These are phyloP conservation scores for Irineochytrium annulatum DNA, from an alignment of 192 early-diverging fungal species.

Conservation along the genomic window DNA sequence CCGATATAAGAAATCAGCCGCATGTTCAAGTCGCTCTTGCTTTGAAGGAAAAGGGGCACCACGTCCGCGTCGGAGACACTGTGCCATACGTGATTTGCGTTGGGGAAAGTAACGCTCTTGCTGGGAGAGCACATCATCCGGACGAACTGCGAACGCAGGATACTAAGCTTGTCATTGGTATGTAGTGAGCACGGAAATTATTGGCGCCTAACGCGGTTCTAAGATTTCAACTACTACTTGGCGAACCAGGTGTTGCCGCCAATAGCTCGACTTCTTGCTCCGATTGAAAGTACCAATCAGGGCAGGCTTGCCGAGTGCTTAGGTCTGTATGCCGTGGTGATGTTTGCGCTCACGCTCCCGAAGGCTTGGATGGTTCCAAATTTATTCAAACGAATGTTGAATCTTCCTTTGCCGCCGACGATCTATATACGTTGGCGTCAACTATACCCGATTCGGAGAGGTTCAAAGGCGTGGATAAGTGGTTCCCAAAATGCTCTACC, in stretches of 20 bases:
- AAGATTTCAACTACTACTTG: conserved; percentile 88
- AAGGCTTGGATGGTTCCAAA: conserved; percentile 64
- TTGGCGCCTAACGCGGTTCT: conserved; percentile 3
- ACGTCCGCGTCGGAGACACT: conserved; percentile 78
- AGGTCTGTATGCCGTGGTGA: conserved; percentile 36
- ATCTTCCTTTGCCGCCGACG: conserved; percentile 36
- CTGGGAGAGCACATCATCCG: conserved; percentile 76
- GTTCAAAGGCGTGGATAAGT: conserved; percentile 69
- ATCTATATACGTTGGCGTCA: conserved; percentile 70
- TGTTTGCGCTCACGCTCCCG: not conserved
- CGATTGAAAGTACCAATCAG: conserved; percentile 81
- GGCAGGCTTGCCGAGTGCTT: conserved; percentile 75
- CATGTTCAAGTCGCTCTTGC: conserved; percentile 92
- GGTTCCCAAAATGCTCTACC: conserved; percentile 40
- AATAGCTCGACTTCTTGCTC: conserved; percentile 72
- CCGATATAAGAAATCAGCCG: conserved; percentile 81
- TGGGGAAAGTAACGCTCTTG: conserved; percentile 47
- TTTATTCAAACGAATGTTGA: conserved; percentile 27
- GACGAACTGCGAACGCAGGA: conserved; percentile 65
- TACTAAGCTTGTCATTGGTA: conserved; percentile 50
- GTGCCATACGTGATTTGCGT: conserved; percentile 89
- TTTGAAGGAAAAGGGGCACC: conserved; percentile 65
- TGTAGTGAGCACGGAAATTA: not conserved
- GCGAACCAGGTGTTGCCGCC: conserved; percentile 89
- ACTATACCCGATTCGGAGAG: conserved; percentile 69